Percentiles rank a stretch among this genome's conserved stretches.
Conservation (phyloP, 352 stramenopile species). For the Phytopythium kandeliae region DNA sequence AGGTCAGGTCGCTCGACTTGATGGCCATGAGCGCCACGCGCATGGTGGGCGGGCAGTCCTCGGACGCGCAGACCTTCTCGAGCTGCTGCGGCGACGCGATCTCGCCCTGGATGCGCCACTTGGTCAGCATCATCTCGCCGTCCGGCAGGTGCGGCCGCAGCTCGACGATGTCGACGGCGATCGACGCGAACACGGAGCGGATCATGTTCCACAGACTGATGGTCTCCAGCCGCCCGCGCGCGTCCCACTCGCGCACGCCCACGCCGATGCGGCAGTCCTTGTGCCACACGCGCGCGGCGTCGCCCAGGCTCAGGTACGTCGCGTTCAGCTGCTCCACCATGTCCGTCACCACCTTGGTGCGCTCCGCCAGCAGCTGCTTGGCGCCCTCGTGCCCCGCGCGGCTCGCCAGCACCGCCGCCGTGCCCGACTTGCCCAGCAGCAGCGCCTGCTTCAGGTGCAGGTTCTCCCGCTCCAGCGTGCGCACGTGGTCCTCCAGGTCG, state of each 20-base stretch:
- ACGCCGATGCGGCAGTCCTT: constrained; percentile 68
- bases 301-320: constrained; percentile 55
- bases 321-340: constrained; percentile 79
- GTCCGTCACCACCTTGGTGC: constrained; percentile 72
- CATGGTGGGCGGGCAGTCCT: constrained; percentile 69
- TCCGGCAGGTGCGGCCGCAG: constrained; percentile 66
- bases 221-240: constrained; percentile 55
- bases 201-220: constrained; percentile 84
- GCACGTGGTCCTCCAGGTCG: constrained; percentile 66
- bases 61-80: constrained; percentile 51
- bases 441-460: constrained; percentile 73
- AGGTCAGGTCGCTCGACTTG: constrained; percentile 77
- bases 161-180: constrained; percentile 77
- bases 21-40: constrained; percentile 60
- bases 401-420: constrained; percentile 30
- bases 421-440: constrained; percentile 41
- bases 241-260: constrained; percentile 76
- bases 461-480: constrained; percentile 65
- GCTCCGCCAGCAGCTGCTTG: constrained; percentile 49
- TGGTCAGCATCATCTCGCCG: constrained; percentile 80
- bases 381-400: constrained; percentile 26
- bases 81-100: constrained; percentile 59
- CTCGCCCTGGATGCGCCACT: constrained; percentile 79
- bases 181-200: constrained; percentile 68
- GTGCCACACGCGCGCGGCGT: constrained; percentile 69